Percentiles rank a stretch among this genome's conserved stretches.
Conservation (phyloP, 495 filamentous ascomycete species). For the Penicillium turbatum region DNA sequence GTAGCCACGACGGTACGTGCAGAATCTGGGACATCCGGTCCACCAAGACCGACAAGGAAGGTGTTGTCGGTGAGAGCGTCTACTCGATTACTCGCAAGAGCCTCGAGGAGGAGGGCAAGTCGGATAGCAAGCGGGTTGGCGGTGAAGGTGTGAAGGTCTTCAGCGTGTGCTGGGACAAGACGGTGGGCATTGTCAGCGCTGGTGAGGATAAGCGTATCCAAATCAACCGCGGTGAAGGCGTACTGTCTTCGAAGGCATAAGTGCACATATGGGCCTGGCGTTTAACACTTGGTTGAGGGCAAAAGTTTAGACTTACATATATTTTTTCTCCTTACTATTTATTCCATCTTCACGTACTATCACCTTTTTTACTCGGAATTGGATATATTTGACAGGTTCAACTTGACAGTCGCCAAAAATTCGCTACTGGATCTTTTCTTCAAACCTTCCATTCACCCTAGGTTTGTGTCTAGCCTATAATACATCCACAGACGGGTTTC, state of each 20-base stretch:
- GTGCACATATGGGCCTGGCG: conserved; percentile 34
- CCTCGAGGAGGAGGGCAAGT: conserved; percentile 47
- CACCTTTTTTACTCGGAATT: not conserved
- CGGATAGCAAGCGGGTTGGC: conserved; percentile 49
- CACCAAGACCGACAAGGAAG: conserved; percentile 60
- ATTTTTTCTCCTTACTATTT: conserved; percentile 15
- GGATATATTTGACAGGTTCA: conserved; percentile 4
- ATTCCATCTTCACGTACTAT: conserved; percentile 6
- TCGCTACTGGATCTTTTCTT: not conserved
- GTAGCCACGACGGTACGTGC: conserved; percentile 83
- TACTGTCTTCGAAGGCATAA: conserved; percentile 37
- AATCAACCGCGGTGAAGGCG: conserved; percentile 66
- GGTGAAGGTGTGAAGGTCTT: conserved; percentile 90
- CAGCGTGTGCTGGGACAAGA: conserved; percentile 77
- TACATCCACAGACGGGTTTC: conserved; percentile 26
- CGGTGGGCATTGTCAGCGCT: conserved; percentile 82
- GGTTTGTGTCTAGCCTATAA: conserved; percentile 21
- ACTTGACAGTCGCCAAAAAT: not conserved
- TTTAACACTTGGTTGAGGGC: conserved; percentile 29
- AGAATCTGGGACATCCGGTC: conserved; percentile 88
- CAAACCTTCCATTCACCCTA: conserved; percentile 3
- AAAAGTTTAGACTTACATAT: conserved; percentile 30
- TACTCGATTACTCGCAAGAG: conserved; percentile 76
- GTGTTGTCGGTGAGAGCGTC: conserved; percentile 70
- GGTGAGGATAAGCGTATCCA: conserved; percentile 93